Conservation (phyloP, 495 filamentous ascomycete species). For the Daldinia decipiens region DNA sequence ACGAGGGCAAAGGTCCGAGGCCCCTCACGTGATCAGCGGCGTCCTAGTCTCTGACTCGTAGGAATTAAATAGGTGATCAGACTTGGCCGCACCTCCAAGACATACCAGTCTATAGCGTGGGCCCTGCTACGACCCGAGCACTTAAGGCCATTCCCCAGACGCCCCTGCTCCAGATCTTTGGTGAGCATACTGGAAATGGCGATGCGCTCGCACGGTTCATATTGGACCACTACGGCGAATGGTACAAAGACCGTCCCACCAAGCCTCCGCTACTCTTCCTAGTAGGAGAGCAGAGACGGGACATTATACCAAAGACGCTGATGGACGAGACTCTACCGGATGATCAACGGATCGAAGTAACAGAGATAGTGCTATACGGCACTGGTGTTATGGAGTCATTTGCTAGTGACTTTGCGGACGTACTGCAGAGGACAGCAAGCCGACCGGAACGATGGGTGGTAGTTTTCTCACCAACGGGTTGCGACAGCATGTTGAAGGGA, state of each 20-base stretch:
- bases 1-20: conserved; percentile 53
- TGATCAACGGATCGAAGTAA: conserved; percentile 65
- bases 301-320: conserved; percentile 85
- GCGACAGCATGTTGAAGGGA: conserved; percentile 78
- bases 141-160: conserved; percentile 66
- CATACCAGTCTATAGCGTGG: conserved; percentile 85
- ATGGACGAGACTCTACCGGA: conserved; percentile 60
- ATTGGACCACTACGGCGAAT: conserved; percentile 70
- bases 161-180: conserved; percentile 67
- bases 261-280: conserved; percentile 82
- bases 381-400: conserved; percentile 84
- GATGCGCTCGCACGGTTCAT: conserved; percentile 81
- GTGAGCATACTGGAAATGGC: conserved; percentile 83
- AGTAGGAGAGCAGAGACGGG: conserved; percentile 84
- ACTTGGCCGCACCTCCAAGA: conserved; percentile 60
- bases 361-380: conserved; percentile 86
- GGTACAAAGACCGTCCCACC: conserved; percentile 49
- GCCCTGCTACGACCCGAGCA: conserved; percentile 85
- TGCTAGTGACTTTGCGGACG: conserved; percentile 65
- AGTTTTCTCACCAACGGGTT: conserved; percentile 92
- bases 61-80: conserved; percentile 39
- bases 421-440: conserved; percentile 55
- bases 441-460: conserved; percentile 76
- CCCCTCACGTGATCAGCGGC: conserved; percentile 22
- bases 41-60: conserved; percentile 30